These are phyloP conservation scores for Cordyceps javanica DNA, from an alignment of 2,329 filamentous ascomycete species.

Conservation along the genomic window DNA sequence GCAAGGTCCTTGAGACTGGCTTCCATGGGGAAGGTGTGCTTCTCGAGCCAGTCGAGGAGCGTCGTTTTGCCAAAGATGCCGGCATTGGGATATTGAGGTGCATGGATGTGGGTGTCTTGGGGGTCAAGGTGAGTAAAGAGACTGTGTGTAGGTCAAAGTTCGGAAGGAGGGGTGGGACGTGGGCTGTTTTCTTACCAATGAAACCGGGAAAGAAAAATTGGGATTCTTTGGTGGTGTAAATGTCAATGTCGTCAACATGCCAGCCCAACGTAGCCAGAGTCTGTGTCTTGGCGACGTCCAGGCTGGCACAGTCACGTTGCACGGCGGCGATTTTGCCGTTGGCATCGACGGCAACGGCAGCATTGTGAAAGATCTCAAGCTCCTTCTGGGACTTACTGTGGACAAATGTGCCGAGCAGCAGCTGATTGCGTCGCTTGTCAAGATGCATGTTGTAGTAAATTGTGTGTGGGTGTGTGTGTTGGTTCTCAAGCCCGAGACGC, in stretches of 20 bases:
- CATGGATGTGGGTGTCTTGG: slow-evolving; percentile 97
- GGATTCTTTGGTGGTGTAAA: slow-evolving; percentile 34
- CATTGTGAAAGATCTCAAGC: slow-evolving; percentile 45
- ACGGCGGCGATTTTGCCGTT: slow-evolving; percentile 45
- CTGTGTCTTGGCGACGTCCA: slow-evolving; percentile 24
- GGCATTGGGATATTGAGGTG: slow-evolving; percentile 87
- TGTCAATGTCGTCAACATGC: slow-evolving; percentile 31
- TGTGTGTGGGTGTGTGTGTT: neutral
- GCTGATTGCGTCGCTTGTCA: slow-evolving; percentile 29
- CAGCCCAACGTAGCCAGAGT: slow-evolving; percentile 41
- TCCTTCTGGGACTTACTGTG: slow-evolving; percentile 42
- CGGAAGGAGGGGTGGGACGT: too few relatives aligned
- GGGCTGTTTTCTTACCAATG: slow-evolving; percentile 53
- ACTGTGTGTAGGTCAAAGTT: too few relatives aligned
- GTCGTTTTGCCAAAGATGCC: slow-evolving; percentile 93
- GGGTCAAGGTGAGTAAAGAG: neutral
- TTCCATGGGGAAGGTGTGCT: slow-evolving; percentile 93
- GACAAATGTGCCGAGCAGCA: slow-evolving; percentile 51
- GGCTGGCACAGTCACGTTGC: slow-evolving; percentile 29
- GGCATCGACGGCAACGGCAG: slow-evolving; percentile 44
- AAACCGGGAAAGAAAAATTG: slow-evolving; percentile 83
- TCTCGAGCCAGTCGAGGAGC: slow-evolving; percentile 87
- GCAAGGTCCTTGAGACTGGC: slow-evolving; percentile 59
- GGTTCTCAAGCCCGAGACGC: neutral
- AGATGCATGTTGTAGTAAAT: slow-evolving; percentile 8